Evolutionary conservation across 345 rosid genomes (phyloP), one percentile per base, ranked within the genome.

Genomic region (Cardiospermum halicacabum): DNA sequence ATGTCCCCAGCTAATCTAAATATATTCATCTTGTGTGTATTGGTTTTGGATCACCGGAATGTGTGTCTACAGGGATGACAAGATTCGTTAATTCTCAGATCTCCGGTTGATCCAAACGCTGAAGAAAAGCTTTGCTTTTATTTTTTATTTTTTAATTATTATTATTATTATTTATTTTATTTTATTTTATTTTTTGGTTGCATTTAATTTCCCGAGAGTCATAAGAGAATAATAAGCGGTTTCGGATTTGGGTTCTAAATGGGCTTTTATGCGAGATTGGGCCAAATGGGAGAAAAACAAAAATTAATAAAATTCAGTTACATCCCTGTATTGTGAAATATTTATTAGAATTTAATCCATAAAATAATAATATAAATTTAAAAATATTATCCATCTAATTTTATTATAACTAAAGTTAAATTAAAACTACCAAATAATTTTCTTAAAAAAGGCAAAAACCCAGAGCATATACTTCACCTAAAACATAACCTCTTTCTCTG

Each of bases 1-100:
- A 86, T 80, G 64, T 86, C 92, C 69, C 86, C 92, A 0, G 89
- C 85, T 78, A 86, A 81, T 69, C 89, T 80, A 72, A 86, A 86
- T 67, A 86, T 75, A 63, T 86, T 86, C 92, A 86, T 86, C 32
- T 34, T 34, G 39, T 34, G 6, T n/a, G 62, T 21, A n/a, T n/a
- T n/a, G n/a, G n/a, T n/a, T n/a, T 54, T 61, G 62, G 73, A 62
- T 43, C 73, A 62, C 56, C 59, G 56, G 61, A 47, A 69, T 15
- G 39, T 53, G 39, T 53, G 31, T 13, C 34, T 53, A 24, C 32
- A 22, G 11, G 24, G 56, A 19, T n/a, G n/a, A n/a, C n/a, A 53
- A 54, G 40, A 18, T 30, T n/a, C 15, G 5, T 11, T 27, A 0
- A 40, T 53, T 26, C 25, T 60, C 71, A 59, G 65, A 68, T 61